phyloP scores from a whole-genome alignment of 2,329 filamentous ascomycete species.

The Fusarium secorum region DNA sequence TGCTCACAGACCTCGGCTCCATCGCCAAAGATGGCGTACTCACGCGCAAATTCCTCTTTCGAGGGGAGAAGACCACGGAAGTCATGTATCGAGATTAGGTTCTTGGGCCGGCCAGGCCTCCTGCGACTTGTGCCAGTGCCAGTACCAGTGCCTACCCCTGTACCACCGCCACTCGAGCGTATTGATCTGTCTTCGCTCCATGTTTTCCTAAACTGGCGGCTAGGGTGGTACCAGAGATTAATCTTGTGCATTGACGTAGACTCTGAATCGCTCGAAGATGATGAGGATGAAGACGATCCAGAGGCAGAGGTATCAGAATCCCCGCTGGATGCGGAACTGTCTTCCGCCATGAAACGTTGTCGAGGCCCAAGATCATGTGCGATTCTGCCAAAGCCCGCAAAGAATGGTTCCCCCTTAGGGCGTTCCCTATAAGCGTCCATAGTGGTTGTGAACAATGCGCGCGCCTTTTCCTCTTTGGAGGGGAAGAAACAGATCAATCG shows the following conservation, averaged over 20 bases:
- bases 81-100: constrained; percentile 77
- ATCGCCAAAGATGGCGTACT: constrained; percentile 86
- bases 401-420: constrained; percentile 62
- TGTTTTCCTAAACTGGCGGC: constrained; percentile 60
- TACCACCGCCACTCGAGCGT: constrained; percentile 68
- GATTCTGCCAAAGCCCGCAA: constrained; percentile 65
- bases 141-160: constrained; percentile 57
- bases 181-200: constrained; percentile 65
- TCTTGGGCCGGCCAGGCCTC: constrained; percentile 63
- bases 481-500: constrained; percentile 73
- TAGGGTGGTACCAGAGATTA: constrained; percentile 64
- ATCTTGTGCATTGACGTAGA: constrained; percentile 69
- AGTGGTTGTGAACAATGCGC: constrained; percentile 57
- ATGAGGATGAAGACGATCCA: constrained; percentile 59
- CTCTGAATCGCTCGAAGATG: constrained; percentile 67
- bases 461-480: constrained; percentile 69
- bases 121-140: constrained; percentile 62
- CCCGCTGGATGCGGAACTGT: constrained; percentile 60
- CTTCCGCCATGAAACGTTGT: constrained; percentile 57
- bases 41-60: constrained; percentile 76
- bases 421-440: constrained; percentile 57
- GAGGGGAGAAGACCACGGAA: constrained; percentile 77
- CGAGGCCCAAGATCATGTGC: constrained; percentile 60
- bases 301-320: constrained; percentile 60
- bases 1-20: constrained; percentile 82